Evolutionary conservation across 2,329 filamentous ascomycete genomes (phyloP).

Genomic region (Colletotrichum limetticola): DNA sequence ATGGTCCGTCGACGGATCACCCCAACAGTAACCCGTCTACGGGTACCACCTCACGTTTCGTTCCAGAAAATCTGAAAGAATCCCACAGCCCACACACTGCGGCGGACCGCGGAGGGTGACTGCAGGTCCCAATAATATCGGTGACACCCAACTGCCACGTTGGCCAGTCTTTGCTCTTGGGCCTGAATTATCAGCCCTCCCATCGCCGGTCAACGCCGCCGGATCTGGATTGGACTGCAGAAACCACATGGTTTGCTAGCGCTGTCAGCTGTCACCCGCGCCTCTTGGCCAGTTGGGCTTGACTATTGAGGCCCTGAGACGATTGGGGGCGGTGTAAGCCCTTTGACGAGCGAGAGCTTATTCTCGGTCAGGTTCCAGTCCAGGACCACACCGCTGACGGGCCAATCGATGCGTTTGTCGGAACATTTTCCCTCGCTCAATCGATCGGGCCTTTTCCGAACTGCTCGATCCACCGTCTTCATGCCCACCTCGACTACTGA

Average conservation of each 20-base stretch:
- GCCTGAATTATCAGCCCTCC: constrained; percentile 17
- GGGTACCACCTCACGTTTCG: constrained; percentile 4
- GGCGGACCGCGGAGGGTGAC: constrained; percentile 4
- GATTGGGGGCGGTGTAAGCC: constrained; percentile 21
- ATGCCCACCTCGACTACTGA: constrained; percentile 1
- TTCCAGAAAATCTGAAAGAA: neutral
- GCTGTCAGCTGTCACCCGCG: constrained; percentile 6
- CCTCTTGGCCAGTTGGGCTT: neutral
- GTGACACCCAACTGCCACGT: constrained; percentile 33
- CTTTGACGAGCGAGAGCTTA: neutral
- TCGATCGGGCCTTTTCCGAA: constrained; percentile 32
- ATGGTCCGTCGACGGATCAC: neutral
- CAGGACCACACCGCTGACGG: neutral
- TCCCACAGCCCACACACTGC: neutral
- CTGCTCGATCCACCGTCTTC: constrained; percentile 14
- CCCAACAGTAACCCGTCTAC: neutral
- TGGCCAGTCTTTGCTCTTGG: constrained; percentile 13
- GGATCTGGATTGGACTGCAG: neutral
- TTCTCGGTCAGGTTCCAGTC: constrained; percentile 28
- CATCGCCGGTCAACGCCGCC: constrained; percentile 11
- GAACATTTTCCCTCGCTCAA: constrained; percentile 32
- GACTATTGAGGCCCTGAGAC: constrained; percentile 22
- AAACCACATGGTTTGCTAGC: constrained; percentile 7
- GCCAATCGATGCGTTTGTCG: constrained; percentile 21
- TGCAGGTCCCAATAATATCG: constrained; percentile 8